Conservation (phyloP, 139 green algal genomes). For the Ettlia oleoabundans region DNA sequence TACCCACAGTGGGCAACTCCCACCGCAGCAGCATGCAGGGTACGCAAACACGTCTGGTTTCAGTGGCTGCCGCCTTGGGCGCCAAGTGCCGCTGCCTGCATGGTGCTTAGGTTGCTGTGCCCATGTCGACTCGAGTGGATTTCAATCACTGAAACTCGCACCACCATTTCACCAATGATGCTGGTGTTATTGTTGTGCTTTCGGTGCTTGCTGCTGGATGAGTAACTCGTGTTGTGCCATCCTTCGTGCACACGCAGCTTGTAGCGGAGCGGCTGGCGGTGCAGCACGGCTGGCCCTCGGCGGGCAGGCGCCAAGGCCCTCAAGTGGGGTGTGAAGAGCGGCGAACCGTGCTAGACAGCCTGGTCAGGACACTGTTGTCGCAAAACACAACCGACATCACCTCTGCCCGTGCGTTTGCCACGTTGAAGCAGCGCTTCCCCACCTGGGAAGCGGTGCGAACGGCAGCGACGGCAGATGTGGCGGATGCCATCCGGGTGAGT, state of each 20-base stretch:
- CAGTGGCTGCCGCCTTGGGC: too few species aligned
- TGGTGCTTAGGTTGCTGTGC: too few species aligned
- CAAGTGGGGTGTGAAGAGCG: slow-evolving; percentile 19
- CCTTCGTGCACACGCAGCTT: too few species aligned
- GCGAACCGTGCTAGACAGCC: slow-evolving; percentile 21
- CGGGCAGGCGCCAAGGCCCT: background rate
- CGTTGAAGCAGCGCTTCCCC: slow-evolving; percentile 55
- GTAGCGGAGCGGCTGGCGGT: slow-evolving; percentile 26
- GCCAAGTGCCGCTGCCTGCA: too few species aligned
- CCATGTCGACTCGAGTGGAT: background rate
- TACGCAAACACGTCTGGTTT: too few species aligned
- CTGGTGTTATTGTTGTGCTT: too few species aligned
- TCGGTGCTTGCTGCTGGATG: too few species aligned
- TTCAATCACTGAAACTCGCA: too few species aligned
- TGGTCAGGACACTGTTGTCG: slow-evolving; percentile 58
- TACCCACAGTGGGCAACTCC: background rate
- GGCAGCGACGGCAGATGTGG: slow-evolving; percentile 38
- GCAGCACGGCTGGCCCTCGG: slow-evolving; percentile 17
- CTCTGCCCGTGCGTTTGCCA: slow-evolving; percentile 39
- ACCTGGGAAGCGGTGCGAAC: slow-evolving; percentile 44
- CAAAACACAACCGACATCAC: slow-evolving; percentile 70
- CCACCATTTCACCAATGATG: too few species aligned
- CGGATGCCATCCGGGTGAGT: slow-evolving; percentile 40
- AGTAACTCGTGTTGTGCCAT: too few species aligned
- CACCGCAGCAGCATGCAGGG: background rate